Conservation (phyloP, 2,329 filamentous ascomycete species). For the Fusarium ramigenum region DNA sequence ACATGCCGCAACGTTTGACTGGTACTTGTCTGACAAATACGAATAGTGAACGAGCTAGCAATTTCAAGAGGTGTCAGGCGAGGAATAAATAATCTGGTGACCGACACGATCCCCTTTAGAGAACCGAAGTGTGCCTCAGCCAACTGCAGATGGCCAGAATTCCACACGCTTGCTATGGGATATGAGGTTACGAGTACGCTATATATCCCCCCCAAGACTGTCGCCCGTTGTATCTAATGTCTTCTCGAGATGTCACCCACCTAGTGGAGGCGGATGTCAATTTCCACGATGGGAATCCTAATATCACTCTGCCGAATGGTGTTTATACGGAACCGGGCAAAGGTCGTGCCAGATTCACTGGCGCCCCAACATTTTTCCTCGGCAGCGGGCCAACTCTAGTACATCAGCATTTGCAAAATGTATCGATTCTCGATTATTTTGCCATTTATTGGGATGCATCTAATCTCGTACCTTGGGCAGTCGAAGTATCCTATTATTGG, state of each 20-base stretch:
- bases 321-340: not conserved
- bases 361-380: not conserved
- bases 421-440: not conserved
- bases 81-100: not conserved
- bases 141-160: not conserved
- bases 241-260: not conserved
- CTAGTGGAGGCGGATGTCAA: not conserved
- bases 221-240: not conserved
- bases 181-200: not conserved
- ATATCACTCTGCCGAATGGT: conserved; percentile 1
- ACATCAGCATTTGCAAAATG: not conserved
- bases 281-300: not conserved
- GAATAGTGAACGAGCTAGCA: not conserved
- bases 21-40: not conserved
- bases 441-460: not conserved
- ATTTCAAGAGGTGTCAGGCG: not conserved
- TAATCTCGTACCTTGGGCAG: not conserved
- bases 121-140: not conserved
- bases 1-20: not conserved
- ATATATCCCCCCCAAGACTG: not conserved
- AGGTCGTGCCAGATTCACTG: not conserved
- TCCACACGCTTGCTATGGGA: not conserved
- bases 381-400: not conserved
- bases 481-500: not conserved
- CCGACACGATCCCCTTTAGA: not conserved